Conservation (phyloP, 1,284 basidiomycete genomes). For the Pisolithus thermaeus region DNA sequence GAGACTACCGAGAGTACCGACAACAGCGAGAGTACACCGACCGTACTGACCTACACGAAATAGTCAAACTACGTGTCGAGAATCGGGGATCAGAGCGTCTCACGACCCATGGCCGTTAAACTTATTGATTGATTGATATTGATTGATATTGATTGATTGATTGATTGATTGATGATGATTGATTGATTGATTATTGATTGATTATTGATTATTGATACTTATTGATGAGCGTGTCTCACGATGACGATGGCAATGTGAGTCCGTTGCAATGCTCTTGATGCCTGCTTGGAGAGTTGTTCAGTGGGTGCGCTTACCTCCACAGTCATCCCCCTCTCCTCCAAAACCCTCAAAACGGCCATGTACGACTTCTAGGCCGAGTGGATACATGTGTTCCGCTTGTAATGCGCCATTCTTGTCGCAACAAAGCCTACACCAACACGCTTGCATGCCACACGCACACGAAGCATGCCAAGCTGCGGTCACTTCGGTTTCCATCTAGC, state of each 20-base stretch:
- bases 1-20: too few species aligned
- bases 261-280: neutral
- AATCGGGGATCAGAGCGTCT: too few species aligned
- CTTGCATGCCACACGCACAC: conserved; percentile 40
- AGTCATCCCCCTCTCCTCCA: conserved; percentile 47
- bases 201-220: too few species aligned
- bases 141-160: too few species aligned
- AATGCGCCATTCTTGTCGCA: conserved; percentile 58
- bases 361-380: conserved; percentile 29
- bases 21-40: too few species aligned
- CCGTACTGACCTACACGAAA: too few species aligned
- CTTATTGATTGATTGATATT: too few species aligned
- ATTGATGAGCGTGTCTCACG: too few species aligned
- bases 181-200: too few species aligned
- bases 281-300: conserved; percentile 5
- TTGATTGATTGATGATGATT: too few species aligned
- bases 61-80: too few species aligned
- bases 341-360: conserved; percentile 55
- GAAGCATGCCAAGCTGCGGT: conserved; percentile 69
- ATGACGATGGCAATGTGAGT: conserved; percentile 43
- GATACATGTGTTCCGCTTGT: conserved; percentile 61
- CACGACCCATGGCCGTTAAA: too few species aligned
- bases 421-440: conserved; percentile 54
- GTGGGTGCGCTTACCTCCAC: conserved; percentile 1
- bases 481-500: neutral